Evolutionary conservation across 176 grass and related monocot genomes (phyloP), one percentile per base, ranked within the genome.

Genomic region (Paspalum vaginatum): DNA sequence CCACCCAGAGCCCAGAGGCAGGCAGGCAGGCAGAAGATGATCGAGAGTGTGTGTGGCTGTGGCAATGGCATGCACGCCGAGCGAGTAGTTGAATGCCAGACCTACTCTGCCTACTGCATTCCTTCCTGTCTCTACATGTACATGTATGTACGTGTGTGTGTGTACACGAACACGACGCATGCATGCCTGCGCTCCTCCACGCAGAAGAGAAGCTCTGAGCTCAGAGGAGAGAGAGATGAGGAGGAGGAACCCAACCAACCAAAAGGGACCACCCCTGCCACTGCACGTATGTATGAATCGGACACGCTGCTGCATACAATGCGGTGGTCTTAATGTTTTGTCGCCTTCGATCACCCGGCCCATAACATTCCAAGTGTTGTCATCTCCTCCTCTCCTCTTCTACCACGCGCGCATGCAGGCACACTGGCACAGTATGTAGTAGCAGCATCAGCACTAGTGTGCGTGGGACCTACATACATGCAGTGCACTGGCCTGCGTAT

Each of bases 311-410:
- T 59, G 53, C 65, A 24, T 73, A 40, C 56, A 18, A 66, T 38
- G 44, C 68, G n/a, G n/a, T n/a, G 58, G 74, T 86, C 89, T 84
- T 75, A 73, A 89, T 85, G 26, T 64, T 79, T 85, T 89, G 89
- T 91, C n/a, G n/a, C n/a, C n/a, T n/a, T n/a, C n/a, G n/a, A n/a
- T n/a, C n/a, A n/a, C n/a, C n/a, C n/a, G n/a, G n/a, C n/a, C 82
- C 79, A 86, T 88, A 90, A 92, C 87, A 95, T 96, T 92, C 93
- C 82, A 65, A 90, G 87, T 81, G 85, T 56, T 72, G 78, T 62
- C 86, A 53, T 66, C 70, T 81, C 32, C 32, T 32, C 32, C 32
- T 32, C 32, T 32, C 32, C 82, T 12, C 40, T 57, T 53, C 62
- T 20, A 53, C 52, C 77, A 45, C 55, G 40, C 77, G 78, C 76